These are phyloP conservation scores for Marasmius tenuissimus DNA, from an alignment of 1,284 basidiomycete species.

Conservation along the genomic window DNA sequence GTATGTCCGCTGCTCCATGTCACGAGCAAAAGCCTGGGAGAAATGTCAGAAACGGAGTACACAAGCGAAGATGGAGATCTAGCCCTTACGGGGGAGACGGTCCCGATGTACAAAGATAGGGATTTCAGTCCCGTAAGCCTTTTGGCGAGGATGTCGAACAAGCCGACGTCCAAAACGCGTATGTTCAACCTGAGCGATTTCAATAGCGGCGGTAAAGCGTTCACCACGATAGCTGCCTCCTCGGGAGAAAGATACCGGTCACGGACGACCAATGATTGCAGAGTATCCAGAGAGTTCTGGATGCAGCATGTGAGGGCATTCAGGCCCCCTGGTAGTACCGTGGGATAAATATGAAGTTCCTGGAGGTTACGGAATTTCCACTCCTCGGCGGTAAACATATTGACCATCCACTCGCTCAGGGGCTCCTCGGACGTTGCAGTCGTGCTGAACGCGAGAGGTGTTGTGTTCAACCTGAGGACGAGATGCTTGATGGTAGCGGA, in stretches of 20 bases:
- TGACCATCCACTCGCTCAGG: constrained; percentile 32
- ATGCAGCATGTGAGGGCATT: constrained; percentile 30
- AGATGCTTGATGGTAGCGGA: constrained; percentile 30
- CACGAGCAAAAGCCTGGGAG: constrained; percentile 3
- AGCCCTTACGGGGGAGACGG: constrained; percentile 14
- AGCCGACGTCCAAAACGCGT: constrained; percentile 26
- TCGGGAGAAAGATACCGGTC: constrained; percentile 36
- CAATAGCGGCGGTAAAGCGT: constrained; percentile 24
- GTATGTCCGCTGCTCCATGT: not conserved
- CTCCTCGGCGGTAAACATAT: constrained; percentile 20
- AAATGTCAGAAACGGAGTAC: constrained; percentile 12
- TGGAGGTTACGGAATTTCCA: constrained; percentile 27
- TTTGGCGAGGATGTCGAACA: constrained; percentile 34
- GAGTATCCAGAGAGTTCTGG: constrained; percentile 26
- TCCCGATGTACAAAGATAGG: constrained; percentile 31
- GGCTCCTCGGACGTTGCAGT: constrained; percentile 21
- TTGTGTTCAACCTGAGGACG: constrained; percentile 37
- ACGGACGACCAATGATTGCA: constrained; percentile 33
- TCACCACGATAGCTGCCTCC: constrained; percentile 27
- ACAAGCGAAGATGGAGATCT: constrained; percentile 1
- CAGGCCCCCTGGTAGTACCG: constrained; percentile 29
- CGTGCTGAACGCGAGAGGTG: constrained; percentile 27
- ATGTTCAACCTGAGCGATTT: constrained; percentile 33
- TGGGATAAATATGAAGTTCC: constrained; percentile 39
- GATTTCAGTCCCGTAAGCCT: constrained; percentile 28